Evolutionary conservation across 2,329 filamentous ascomycete genomes (phyloP), one percentile per base, ranked within the genome.

Genomic region (Lecanosticta acicola): DNA sequence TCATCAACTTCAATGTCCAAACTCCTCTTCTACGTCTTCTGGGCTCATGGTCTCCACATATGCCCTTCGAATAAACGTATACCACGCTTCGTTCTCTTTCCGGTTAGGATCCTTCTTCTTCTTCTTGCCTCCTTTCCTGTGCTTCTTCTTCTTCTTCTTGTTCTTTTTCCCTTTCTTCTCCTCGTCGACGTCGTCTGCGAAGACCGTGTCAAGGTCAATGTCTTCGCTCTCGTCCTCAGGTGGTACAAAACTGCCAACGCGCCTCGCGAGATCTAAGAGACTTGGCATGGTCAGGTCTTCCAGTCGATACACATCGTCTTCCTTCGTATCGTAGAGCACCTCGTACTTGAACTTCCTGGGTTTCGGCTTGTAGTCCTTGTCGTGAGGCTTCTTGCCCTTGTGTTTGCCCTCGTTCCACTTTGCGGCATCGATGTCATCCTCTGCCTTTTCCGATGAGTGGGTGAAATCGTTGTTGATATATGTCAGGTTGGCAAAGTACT

Each of bases 401-500:
- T 83, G 77, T 57, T 81, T 83, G 43, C 82, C 83, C 47, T 80
- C 71, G 29, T 79, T 78, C 81, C 84, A 85, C 50, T 72, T 74
- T 5, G 40, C 29, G 8, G 24, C 53, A 2, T 65, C 60, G 4
- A 67, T 53, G 4, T 64, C 66, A 8, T 65, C 60, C 14, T 54
- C 53, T 13, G 34, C 35, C 9, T 37, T 35, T 2, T 24, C 17
- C 1, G 43, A 26, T 7, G 42, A 26, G 4, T 48, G 48, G 1
- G 67, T 60, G 39, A 81, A 75, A 49, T 85, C 79, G 57, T 89
- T 86, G 68, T 97, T 94, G 68, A 95, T 83, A 48, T 80, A 71
- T 0, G 91, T 97, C n/a, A 98, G 71, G 65, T 98, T 98, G 50
- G 91, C 89, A 66, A 81, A 96, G 66, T 94, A 96, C 60, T 98